Base-by-base conservation (phyloP, 2,329 filamentous ascomycete genomes). In the Aureobasidium sp. region DNA sequence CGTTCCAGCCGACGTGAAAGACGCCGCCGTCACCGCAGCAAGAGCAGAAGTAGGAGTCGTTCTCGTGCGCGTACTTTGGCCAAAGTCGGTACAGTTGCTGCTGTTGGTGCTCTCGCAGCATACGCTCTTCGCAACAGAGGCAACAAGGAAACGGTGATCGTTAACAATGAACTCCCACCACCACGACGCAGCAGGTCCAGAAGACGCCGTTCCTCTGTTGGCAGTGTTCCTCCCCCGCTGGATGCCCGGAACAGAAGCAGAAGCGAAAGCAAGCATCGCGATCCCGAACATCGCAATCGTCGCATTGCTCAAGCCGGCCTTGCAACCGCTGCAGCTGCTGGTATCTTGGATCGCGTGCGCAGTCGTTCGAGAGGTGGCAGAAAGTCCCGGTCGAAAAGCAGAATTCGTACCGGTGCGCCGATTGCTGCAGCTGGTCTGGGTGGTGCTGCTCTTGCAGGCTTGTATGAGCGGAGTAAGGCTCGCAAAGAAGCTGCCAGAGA, bases 401-500 rank as follows among this genome's bases (percentile, higher is more conserved):
- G 81, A 31, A 63, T 85, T 40, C 77, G 81, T 63, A 75, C 81
- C 64, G 83, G 82, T 52, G 76, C 84, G 6, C 84, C 84, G 1
- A 81, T 87, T 60, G 79, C 82, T 66, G 84, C 82, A 44, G 82
- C 83, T 58, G 84, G 84, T 53, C 73, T 85, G 15, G 81, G 82
- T 49, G 83, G 82, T 66, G 85, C 85, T 44, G 85, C 83, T 15
- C 75, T 84, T 35, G 82, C 84, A 62, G 82, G 82, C 27, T 70
- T 87, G 17, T 87, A 86, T 67, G 85, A 87, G 72, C 84, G 81
- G 67, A 81, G 80, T 64, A 85, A 85, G 72, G 81, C 78, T 44
- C 83, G 82, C 70, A 83, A 83, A 67, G 80, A 82, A 62, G 77
- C 75, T 19, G 81, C 79, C 68, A 77, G 78, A 63, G 72, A 77